Evolutionary conservation across 1,139 yeast genomes (phyloP).

Genomic region (Suhomyces bolitotheri): DNA sequence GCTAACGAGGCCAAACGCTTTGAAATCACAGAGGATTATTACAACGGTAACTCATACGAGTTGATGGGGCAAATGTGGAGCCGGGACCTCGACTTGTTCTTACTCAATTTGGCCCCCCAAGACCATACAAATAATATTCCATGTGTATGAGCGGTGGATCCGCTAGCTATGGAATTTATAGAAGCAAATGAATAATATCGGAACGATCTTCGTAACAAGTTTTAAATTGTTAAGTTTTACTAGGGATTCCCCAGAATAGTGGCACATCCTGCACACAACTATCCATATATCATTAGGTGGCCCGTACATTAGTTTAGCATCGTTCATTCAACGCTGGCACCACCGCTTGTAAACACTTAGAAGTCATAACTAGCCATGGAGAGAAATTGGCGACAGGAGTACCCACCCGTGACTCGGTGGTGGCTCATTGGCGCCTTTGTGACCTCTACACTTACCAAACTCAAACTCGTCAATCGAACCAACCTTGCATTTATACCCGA

Average conservation of each 20-base stretch:
- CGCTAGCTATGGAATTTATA: too few species aligned
- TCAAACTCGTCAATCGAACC: slow-evolving; percentile 17
- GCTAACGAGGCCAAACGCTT: slow-evolving; percentile 23
- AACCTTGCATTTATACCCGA: slow-evolving; percentile 26
- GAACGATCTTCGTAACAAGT: too few species aligned
- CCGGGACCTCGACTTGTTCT: slow-evolving; percentile 29
- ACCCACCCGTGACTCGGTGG: slow-evolving; percentile 37
- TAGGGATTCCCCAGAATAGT: too few species aligned
- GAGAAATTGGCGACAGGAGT: slow-evolving; percentile 1
- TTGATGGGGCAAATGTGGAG: slow-evolving; percentile 16
- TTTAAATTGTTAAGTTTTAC: too few species aligned
- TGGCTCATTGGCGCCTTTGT: slow-evolving; percentile 29
- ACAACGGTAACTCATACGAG: slow-evolving; percentile 7
- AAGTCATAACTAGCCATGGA: too few species aligned
- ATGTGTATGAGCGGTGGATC: slow-evolving; percentile 4
- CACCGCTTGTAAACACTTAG: too few species aligned
- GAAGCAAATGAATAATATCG: too few species aligned
- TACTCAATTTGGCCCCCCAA: slow-evolving; percentile 11
- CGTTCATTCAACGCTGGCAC: too few species aligned
- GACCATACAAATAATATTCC: slow-evolving; percentile 4
- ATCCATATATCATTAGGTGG: too few species aligned
- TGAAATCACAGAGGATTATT: slow-evolving; percentile 16
- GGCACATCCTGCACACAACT: too few species aligned
- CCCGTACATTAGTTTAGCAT: too few species aligned
- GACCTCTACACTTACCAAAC: slow-evolving; percentile 21